phyloP scores from a whole-genome alignment of 1,284 basidiomycete genomes.

The Ustilago shanxiensis region DNA sequence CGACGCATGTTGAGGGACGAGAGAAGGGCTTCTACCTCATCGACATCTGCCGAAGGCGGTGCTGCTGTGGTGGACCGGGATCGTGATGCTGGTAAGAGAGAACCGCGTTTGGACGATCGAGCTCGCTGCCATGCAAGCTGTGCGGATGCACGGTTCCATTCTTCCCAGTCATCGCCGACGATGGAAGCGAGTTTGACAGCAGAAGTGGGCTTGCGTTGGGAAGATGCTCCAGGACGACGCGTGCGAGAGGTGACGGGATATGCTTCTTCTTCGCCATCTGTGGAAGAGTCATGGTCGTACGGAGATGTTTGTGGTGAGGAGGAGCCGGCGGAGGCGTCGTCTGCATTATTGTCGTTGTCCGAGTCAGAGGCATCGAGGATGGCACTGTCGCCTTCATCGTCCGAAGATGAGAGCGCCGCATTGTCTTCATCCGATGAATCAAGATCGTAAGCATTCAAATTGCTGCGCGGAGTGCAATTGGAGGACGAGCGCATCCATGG shows the following conservation, averaged over 20 bases:
- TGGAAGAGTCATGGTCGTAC: constrained; percentile 20
- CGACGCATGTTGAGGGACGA: constrained; percentile 56
- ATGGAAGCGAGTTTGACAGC: constrained; percentile 27
- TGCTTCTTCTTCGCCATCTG: constrained; percentile 52
- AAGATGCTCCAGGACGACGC: background rate
- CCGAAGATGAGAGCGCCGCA: constrained; percentile 29
- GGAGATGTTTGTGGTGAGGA: constrained; percentile 41
- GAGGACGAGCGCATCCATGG: constrained; percentile 39
- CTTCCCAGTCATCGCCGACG: constrained; percentile 46
- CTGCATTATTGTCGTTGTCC: constrained; percentile 12
- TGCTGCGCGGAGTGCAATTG: constrained; percentile 17
- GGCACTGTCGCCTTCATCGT: constrained; percentile 21
- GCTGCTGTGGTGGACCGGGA: constrained; percentile 13
- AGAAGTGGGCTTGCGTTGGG: constrained; percentile 7
- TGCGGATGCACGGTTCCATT: constrained; percentile 45
- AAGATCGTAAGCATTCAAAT: constrained; percentile 9
- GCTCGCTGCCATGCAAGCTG: constrained; percentile 34
- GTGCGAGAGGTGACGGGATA: constrained; percentile 18
- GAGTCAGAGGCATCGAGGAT: constrained; percentile 11
- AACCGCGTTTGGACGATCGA: constrained; percentile 3
- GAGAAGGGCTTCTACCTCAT: constrained; percentile 58
- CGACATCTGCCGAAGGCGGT: constrained; percentile 34
- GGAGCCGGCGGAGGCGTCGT: constrained; percentile 13
- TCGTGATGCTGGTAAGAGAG: constrained; percentile 7
- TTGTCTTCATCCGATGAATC: constrained; percentile 43